These are phyloP conservation scores for Carnegiea gigantea DNA, from an alignment of 179 eudicot genomes.

Conservation along the genomic window DNA sequence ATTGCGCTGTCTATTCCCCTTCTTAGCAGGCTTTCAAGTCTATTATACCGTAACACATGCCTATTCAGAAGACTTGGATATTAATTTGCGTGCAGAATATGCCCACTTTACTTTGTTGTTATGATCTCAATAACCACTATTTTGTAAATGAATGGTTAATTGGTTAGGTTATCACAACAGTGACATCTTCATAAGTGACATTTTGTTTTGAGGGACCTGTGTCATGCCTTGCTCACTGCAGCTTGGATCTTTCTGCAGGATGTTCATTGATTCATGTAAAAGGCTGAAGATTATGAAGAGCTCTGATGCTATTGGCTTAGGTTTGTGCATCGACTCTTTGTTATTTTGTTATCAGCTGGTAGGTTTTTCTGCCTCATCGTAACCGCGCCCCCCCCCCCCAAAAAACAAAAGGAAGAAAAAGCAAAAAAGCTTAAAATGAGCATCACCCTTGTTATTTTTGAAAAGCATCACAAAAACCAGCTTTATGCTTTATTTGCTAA, in stretches of 20 bases:
- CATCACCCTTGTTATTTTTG: neutral
- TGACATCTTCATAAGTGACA: too few relatives aligned
- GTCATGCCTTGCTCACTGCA: neutral
- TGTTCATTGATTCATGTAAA: constrained; percentile 79
- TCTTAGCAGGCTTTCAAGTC: too few relatives aligned
- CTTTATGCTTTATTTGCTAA: neutral
- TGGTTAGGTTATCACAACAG: neutral
- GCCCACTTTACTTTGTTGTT: too few relatives aligned
- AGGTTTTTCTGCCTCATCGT: neutral
- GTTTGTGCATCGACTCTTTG: constrained; percentile 31
- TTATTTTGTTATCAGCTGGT: too few relatives aligned
- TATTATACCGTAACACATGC: too few relatives aligned
- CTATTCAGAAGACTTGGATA: too few relatives aligned
- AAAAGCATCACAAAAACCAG: neutral
- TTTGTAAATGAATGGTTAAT: neutral
- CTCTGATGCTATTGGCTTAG: constrained; percentile 90
- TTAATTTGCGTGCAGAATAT: too few relatives aligned
- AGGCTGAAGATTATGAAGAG: constrained; percentile 89
- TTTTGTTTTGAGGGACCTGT: neutral
- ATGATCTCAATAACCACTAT: too few relatives aligned
- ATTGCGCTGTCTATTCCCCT: too few relatives aligned
- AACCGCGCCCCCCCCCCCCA: neutral
- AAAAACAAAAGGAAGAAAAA: too few relatives aligned
- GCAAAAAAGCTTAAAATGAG: neutral
- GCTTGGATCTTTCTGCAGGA: constrained; percentile 43